phyloP scores from a whole-genome alignment of 2,329 filamentous ascomycete species.

The Macrophomina phaseolina region DNA sequence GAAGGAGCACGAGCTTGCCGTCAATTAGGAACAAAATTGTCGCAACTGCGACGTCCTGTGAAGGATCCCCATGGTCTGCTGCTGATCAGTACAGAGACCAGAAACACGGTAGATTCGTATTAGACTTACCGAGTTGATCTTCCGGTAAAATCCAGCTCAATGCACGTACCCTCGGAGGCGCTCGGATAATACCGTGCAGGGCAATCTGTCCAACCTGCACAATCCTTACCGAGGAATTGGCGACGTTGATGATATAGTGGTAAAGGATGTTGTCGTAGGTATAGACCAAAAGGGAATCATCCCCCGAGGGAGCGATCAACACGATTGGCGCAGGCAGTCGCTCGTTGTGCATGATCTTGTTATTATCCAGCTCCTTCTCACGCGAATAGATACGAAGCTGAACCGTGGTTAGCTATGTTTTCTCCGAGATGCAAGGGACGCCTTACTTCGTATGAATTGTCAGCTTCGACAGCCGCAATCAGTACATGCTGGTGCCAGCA shows the following conservation, averaged over 20 bases:
- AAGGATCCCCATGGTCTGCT: constrained; percentile 82
- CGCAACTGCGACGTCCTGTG: constrained; percentile 90
- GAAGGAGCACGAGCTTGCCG: constrained; percentile 90
- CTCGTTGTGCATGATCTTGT: constrained; percentile 76
- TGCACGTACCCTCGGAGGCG: constrained; percentile 87
- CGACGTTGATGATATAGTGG: constrained; percentile 85
- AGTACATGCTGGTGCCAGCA: constrained; percentile 98
- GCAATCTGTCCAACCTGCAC: constrained; percentile 97
- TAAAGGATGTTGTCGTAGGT: constrained; percentile 96
- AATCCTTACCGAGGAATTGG: constrained; percentile 73
- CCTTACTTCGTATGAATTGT: constrained; percentile 73
- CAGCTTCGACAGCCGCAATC: constrained; percentile 89
- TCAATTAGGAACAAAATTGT: constrained; percentile 97
- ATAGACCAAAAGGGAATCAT: constrained; percentile 94
- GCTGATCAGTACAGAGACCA: constrained; percentile 32
- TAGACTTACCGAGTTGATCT: constrained; percentile 71
- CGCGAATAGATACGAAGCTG: constrained; percentile 88
- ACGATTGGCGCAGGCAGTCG: constrained; percentile 85
- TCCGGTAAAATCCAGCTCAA: constrained; percentile 97
- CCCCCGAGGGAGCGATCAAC: constrained; percentile 83
- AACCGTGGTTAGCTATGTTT: background rate
- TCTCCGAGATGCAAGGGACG: background rate
- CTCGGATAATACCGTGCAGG: constrained; percentile 93
- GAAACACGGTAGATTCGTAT: constrained; percentile 27
- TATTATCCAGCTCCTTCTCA: constrained; percentile 76